phyloP scores from a whole-genome alignment of 2,329 filamentous ascomycete genomes.

The Diaporthe nobilis region DNA sequence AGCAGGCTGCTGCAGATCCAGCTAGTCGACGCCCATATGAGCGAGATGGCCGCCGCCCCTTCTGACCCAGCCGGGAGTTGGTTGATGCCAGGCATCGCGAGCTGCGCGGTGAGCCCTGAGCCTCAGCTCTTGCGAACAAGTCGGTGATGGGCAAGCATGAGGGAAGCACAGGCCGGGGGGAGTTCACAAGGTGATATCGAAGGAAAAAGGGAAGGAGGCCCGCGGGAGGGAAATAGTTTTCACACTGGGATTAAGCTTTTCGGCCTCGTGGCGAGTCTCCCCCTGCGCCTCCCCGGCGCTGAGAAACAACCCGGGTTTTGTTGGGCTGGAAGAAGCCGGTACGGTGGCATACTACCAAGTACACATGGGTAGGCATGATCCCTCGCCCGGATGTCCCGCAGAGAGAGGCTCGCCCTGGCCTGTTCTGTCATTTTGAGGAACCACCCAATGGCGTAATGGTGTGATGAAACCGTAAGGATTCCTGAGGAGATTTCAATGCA shows the following conservation, averaged over 20 bases:
- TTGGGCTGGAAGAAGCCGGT: not conserved
- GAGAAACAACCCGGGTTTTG: not conserved
- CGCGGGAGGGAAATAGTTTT: not conserved
- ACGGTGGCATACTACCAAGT: not conserved
- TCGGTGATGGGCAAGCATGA: constrained; percentile 7
- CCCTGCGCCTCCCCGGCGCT: not conserved
- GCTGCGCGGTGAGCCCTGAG: constrained; percentile 19
- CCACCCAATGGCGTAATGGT: constrained; percentile 24
- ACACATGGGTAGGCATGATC: constrained; percentile 23
- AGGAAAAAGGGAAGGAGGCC: not conserved
- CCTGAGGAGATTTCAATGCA: constrained; percentile 15
- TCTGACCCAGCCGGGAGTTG: constrained; percentile 40
- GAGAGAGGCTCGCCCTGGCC: not conserved
- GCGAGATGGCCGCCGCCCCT: constrained; percentile 37
- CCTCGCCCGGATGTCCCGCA: not conserved
- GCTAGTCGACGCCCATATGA: constrained; percentile 37
- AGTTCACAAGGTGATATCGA: not conserved
- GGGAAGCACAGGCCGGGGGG: not conserved
- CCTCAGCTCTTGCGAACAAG: constrained; percentile 22
- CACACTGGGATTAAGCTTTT: constrained; percentile 28
- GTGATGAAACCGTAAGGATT: constrained; percentile 31
- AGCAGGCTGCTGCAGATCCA: constrained; percentile 41
- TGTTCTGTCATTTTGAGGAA: not conserved
- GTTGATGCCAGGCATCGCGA: constrained; percentile 42
- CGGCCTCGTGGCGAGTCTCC: constrained; percentile 16